Conservation (phyloP, 2,329 filamentous ascomycete species). For the Botrytis squamosa region DNA sequence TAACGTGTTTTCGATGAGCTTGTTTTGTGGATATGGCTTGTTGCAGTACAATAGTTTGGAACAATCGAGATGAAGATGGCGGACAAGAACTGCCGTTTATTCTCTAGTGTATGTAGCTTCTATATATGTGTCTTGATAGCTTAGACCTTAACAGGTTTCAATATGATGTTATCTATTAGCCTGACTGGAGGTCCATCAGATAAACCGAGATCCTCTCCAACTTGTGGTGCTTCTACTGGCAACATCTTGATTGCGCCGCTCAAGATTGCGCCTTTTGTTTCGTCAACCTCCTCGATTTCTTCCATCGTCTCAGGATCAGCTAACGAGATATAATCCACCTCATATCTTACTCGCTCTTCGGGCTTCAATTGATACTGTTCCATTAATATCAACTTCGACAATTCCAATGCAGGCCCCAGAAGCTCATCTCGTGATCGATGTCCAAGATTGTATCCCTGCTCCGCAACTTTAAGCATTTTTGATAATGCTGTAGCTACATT, state of each 20-base stretch:
- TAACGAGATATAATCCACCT: conserved; percentile 90
- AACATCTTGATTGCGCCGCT: conserved; percentile 91
- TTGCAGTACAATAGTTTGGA: neutral
- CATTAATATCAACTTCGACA: conserved; percentile 54
- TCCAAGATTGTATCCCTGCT: conserved; percentile 58
- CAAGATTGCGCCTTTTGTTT: conserved; percentile 71
- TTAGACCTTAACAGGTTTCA: conserved; percentile 46
- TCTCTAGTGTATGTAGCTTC: neutral
- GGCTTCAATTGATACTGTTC: conserved; percentile 62
- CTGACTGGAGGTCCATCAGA: conserved; percentile 73
- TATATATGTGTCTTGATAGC: neutral
- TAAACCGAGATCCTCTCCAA: conserved; percentile 74
- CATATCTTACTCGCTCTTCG: conserved; percentile 64
- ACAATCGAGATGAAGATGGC: neutral
- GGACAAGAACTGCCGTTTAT: neutral
- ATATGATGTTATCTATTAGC: conserved; percentile 90
- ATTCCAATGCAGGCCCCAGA: conserved; percentile 65
- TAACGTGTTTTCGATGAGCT: neutral
- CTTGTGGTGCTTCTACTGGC: conserved; percentile 67
- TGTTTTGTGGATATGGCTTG: neutral
- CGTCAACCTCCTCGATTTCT: conserved; percentile 72
- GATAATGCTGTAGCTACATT: conserved; percentile 70
- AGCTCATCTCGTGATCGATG: conserved; percentile 61
- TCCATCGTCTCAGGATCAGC: conserved; percentile 81
- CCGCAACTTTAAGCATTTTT: conserved; percentile 67